Percentiles rank a stretch among this genome's conserved stretches.
phyloP scores from a whole-genome alignment of 345 rosid species.

The Salix exigua region DNA sequence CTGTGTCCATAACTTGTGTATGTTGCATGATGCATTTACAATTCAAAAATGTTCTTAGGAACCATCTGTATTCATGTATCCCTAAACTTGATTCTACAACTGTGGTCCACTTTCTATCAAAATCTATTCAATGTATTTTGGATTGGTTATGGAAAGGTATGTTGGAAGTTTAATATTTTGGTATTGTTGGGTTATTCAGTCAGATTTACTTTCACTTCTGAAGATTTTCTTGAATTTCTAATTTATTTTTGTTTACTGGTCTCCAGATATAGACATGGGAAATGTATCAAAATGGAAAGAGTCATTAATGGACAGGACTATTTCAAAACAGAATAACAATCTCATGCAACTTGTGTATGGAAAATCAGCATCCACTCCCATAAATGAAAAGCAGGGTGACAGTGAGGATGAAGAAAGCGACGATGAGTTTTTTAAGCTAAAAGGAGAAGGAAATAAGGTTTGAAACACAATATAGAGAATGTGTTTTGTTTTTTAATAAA shows the following conservation, averaged over 20 bases:
- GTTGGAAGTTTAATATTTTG: not conserved
- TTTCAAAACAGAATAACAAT: constrained; percentile 44
- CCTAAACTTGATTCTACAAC: too few relatives aligned
- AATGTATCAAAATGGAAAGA: constrained; percentile 83
- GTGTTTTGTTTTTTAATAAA: not conserved
- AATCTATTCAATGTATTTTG: not conserved
- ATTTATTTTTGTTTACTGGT: constrained; percentile 9
- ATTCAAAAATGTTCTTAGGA: not conserved
- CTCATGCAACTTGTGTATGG: constrained; percentile 89
- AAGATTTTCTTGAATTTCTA: constrained; percentile 12
- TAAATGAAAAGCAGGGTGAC: constrained; percentile 35
- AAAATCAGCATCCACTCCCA: constrained; percentile 36
- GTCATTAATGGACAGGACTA: constrained; percentile 59
- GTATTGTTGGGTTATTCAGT: not conserved
- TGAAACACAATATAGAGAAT: not conserved
- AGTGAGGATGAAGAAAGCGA: constrained; percentile 60
- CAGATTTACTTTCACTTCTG: not conserved
- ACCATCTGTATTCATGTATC: not conserved
- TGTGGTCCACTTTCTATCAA: not conserved
- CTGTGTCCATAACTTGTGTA: not conserved
- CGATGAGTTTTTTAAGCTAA: constrained; percentile 83
- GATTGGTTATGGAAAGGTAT: not conserved
- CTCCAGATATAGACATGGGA: constrained; percentile 51
- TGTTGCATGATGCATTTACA: not conserved
- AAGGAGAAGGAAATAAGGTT: constrained; percentile 72